A percentile compares a stretch with the other conserved stretches of the same genome.
Conservation (phyloP, 805 yeast genomes). For the Candida ulmi region DNA sequence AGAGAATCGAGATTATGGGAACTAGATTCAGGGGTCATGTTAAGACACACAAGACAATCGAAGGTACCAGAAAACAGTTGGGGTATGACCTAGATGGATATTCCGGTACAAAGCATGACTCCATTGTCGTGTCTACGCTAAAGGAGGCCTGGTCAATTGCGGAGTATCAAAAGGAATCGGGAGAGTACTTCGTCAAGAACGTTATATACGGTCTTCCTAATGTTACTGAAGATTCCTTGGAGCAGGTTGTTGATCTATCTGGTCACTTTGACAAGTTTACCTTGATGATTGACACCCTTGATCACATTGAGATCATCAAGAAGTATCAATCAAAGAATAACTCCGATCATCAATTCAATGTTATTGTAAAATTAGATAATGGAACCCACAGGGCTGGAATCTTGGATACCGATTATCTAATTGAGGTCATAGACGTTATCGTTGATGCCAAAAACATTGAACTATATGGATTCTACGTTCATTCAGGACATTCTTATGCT, state of each 20-base stretch:
- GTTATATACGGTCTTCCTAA: constrained; percentile 57
- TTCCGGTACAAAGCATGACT: constrained; percentile 31
- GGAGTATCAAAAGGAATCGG: constrained; percentile 23
- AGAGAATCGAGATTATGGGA: constrained; percentile 30
- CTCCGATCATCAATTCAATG: constrained; percentile 43
- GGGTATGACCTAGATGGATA: constrained; percentile 33
- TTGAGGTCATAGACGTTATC: constrained; percentile 29
- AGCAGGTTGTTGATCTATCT: constrained; percentile 41
- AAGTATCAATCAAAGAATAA: constrained; percentile 27
- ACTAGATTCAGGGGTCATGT: constrained; percentile 64
- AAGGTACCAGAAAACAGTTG: constrained; percentile 52
- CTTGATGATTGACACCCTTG: constrained; percentile 55
- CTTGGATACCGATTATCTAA: constrained; percentile 28
- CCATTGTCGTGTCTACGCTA: constrained; percentile 63
- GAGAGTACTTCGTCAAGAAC: constrained; percentile 32
- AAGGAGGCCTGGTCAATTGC: constrained; percentile 55
- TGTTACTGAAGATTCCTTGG: constrained; percentile 40
- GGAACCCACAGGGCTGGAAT: constrained; percentile 72
- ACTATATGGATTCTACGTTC: constrained; percentile 68
- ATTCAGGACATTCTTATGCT: constrained; percentile 72
- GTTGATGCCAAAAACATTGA: constrained; percentile 29
- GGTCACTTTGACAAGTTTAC: constrained; percentile 38
- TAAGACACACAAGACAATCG: constrained; percentile 67
- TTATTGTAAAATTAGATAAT: constrained; percentile 64
- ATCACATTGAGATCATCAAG: constrained; percentile 46